Evolutionary conservation across 768 basidiomycete genomes (phyloP), one percentile per base, ranked within the genome.

Genomic region (Amylocystis lapponica): DNA sequence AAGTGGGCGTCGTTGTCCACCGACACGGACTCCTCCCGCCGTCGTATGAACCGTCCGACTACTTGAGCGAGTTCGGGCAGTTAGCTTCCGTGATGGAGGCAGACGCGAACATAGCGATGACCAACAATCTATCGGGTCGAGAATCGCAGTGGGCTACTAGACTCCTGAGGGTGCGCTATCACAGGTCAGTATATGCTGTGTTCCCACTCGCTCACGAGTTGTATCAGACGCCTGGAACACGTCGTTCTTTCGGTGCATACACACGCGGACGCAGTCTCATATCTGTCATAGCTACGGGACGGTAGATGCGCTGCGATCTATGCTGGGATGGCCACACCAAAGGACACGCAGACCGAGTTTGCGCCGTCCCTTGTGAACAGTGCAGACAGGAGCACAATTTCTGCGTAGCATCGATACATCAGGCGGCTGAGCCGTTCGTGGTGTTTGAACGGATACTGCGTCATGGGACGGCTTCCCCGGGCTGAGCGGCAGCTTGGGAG

Each of bases 371-470:
- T 76, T 19, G 71, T 60, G 40, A 75, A 78, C 52, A 65, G 60
- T 12, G 50, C 64, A 5, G 67, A 65, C 1, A 46, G 58, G 6
- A 41, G 49, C 17, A 60, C 71, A 43, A 59, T 69, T 7, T 43
- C 38, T 33, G 68, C 69, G n/a, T n/a, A n/a, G n/a, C n/a, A n/a
- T n/a, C n/a, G n/a, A n/a, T n/a, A 9, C 57, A 64, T 36, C 53
- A 61, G 9, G 39, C 29, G 4, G 53, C 52, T 10, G 65, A 67
- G 53, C 70, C 71, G 25, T 61, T 76, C 45, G 51, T 74, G 37
- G 74, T 79, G 72, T 65, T 77, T 48, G 76, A 79, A 76, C 72
- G 27, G 74, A 74, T 49, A 68, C 71, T 7, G 75, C 74, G 1
- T 69, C 67, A 36, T 78, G 76, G 55, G 74, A 72, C 45, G 76